phyloP scores from a whole-genome alignment of 345 rosid species.

The Erucastrum elatum region DNA sequence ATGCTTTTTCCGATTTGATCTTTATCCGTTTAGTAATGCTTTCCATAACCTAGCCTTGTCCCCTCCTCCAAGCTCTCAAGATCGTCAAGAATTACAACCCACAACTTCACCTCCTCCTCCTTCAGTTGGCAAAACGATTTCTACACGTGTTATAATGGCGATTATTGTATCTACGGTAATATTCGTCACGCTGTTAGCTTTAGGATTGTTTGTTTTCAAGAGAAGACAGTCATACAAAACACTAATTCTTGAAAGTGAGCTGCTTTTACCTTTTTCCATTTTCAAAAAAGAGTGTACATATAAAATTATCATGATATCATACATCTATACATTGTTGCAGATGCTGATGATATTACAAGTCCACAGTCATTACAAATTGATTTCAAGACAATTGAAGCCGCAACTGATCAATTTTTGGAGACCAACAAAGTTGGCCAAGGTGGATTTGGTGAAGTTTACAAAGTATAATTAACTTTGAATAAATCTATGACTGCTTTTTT shows the following conservation, averaged over 20 bases:
- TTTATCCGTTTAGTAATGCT: slow-evolving; percentile 17
- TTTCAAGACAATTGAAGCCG: slow-evolving; percentile 22
- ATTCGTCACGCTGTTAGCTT: not conserved
- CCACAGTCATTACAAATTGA: slow-evolving; percentile 22
- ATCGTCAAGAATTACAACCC: slow-evolving; percentile 16
- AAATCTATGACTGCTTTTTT: not conserved
- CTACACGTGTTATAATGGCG: not conserved
- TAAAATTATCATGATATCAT: not conserved
- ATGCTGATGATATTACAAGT: slow-evolving; percentile 4
- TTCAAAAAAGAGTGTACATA: not conserved
- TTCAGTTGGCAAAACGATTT: not conserved
- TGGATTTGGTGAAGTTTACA: slow-evolving; percentile 39
- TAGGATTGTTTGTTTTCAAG: slow-evolving; percentile 3
- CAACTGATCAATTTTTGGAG: slow-evolving; percentile 3
- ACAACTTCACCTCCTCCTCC: not conserved
- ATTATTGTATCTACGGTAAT: slow-evolving; percentile 10
- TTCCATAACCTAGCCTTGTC: not conserved
- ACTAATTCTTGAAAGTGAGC: not conserved
- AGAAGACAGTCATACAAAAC: slow-evolving; percentile 23
- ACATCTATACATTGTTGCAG: slow-evolving; percentile 18
- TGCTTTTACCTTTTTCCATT: not conserved
- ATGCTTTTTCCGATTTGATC: slow-evolving; percentile 29
- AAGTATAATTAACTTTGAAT: not conserved
- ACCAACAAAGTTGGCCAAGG: slow-evolving; percentile 25
- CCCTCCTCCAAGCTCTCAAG: slow-evolving; percentile 12